Evolutionary conservation across 306 rosid species (phyloP), one percentile per base, ranked within the genome.

Genomic region (Lathyrus sativus): DNA sequence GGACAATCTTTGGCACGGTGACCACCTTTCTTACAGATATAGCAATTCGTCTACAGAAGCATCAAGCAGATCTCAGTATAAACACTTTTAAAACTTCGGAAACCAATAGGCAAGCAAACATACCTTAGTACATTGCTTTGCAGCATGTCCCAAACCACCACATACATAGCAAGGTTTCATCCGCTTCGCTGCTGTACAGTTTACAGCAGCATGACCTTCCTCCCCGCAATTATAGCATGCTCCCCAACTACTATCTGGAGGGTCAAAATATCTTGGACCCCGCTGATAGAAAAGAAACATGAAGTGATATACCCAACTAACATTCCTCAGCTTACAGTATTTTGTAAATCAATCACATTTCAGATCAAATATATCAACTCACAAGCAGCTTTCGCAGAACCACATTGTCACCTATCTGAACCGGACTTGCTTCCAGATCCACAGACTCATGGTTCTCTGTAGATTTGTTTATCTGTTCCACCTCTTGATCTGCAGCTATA

Each of bases 211-310:
- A 65, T 95, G 99, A 61, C 99, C 99, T 72, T 84, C 96, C 86
- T 88, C 97, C 0, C 97, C 99, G 62, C 97, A 90, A 39, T 87
- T 90, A 81, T 60, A 95, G 87, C 96, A 95, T 4, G 85, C 15
- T 43, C 92, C 99, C 97, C 99, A 95, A 75, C 85, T 75, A 76
- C 78, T 82, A 73, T 85, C 82, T 2, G 96, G 97, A 50, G 96
- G 95, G 81, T 95, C 99, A 77, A 95, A 95, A 74, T 95, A 95
- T 81, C 99, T 90, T 9, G 97, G 97, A 72, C 96, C 96, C 49
- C 97, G 89, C 96, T 93, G 92, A 68, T 68, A 83, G 69, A 83
- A 82, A 54, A 71, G 41, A 80, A 75, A 80, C 68, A 79, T n/a
- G 67, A 57, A 82, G 60, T 26, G 33, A 80, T 57, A 72, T 39